phyloP scores from a whole-genome alignment of 495 filamentous ascomycete genomes.

The Lophium mytilinum region DNA sequence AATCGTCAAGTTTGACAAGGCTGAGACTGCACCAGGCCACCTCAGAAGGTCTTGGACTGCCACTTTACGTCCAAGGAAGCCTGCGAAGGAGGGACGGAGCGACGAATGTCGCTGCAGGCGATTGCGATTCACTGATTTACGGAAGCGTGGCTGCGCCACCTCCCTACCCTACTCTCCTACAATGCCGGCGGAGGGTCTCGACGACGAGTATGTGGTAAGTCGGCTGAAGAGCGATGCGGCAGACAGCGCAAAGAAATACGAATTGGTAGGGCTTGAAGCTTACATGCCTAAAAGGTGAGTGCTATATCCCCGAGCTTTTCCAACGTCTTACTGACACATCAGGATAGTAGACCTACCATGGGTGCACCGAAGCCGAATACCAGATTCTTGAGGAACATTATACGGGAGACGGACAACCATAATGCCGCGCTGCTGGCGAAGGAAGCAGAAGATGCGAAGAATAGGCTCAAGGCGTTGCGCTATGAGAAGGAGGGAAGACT shows the following conservation, averaged over 20 bases:
- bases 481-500: slow-evolving; percentile 29
- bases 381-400: slow-evolving; percentile 77
- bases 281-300: slow-evolving; percentile 61
- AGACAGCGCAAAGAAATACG: slow-evolving; percentile 62
- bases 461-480: slow-evolving; percentile 45
- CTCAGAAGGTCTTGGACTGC: too few species aligned
- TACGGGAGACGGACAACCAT: slow-evolving; percentile 80
- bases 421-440: slow-evolving; percentile 81
- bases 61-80: too few species aligned
- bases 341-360: slow-evolving; percentile 39
- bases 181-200: background rate
- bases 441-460: slow-evolving; percentile 60
- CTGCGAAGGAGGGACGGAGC: too few species aligned
- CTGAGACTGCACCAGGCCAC: too few species aligned
- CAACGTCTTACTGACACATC: slow-evolving; percentile 1
- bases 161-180: background rate
- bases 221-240: slow-evolving; percentile 67
- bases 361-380: slow-evolving; percentile 86
- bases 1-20: too few species aligned
- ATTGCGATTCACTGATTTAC: too few species aligned
- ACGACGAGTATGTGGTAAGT: slow-evolving; percentile 69
- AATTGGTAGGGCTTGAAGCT: slow-evolving; percentile 61
- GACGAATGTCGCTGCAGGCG: too few species aligned
- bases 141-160: too few species aligned
- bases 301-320: background rate